Evolutionary conservation across 108 stramenopile species (phyloP).

Genomic region (Nannochloropsis granulata): DNA sequence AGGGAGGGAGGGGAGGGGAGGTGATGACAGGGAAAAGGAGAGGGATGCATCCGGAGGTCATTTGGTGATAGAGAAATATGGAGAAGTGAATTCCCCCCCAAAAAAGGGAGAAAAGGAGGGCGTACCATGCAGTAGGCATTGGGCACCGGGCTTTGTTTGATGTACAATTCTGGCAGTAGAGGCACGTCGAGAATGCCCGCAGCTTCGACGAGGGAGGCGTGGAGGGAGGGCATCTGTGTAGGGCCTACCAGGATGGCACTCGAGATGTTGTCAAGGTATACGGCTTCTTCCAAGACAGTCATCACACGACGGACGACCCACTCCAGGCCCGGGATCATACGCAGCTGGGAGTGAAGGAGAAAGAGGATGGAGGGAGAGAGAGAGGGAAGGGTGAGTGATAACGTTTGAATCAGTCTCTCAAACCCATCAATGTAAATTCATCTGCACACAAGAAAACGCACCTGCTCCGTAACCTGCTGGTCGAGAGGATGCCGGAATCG

Average conservation of each 20-base stretch:
- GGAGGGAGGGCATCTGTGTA: slow-evolving; percentile 18
- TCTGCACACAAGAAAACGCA: too few relatives aligned
- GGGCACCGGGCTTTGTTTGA: slow-evolving; percentile 21
- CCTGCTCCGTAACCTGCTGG: neutral
- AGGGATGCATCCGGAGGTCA: too few relatives aligned
- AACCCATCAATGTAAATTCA: neutral
- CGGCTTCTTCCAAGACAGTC: neutral
- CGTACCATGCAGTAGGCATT: slow-evolving; percentile 16
- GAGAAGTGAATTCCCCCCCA: too few relatives aligned
- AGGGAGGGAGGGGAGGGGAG: too few relatives aligned
- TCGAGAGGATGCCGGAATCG: slow-evolving; percentile 25
- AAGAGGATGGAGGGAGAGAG: neutral
- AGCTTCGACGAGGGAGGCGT: slow-evolving; percentile 13
- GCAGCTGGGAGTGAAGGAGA: neutral
- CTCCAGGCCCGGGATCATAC: slow-evolving; percentile 6
- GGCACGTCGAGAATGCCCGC: slow-evolving; percentile 17
- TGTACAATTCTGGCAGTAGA: slow-evolving; percentile 11
- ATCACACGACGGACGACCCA: neutral
- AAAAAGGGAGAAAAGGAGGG: too few relatives aligned
- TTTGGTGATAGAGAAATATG: too few relatives aligned
- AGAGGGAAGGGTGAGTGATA: neutral
- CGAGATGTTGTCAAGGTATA: slow-evolving; percentile 22
- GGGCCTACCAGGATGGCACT: slow-evolving; percentile 16
- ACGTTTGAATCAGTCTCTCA: too few relatives aligned
- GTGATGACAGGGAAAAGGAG: too few relatives aligned